Percentiles rank a stretch among this genome's conserved stretches.
Conservation (phyloP, 1,139 yeast species). For the Suhomyces bolitotheri region DNA sequence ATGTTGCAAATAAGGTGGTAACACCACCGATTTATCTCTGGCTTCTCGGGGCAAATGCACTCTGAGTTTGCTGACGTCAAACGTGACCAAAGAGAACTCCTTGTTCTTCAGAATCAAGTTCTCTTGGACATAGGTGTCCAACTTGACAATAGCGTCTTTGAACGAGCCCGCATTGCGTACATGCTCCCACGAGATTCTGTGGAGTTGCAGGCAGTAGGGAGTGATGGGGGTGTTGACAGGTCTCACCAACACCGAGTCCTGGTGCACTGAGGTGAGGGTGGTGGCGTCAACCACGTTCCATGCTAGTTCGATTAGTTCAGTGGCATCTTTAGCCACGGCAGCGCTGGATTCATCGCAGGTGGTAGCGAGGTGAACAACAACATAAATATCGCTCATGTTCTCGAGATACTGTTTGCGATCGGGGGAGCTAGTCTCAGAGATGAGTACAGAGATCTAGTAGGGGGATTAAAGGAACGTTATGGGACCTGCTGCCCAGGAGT, state of each 20-base stretch:
- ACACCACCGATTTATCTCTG: constrained; percentile 65
- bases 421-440: too few relatives aligned
- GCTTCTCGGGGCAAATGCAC: constrained; percentile 83
- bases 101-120: constrained; percentile 41
- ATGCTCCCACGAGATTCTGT: constrained; percentile 63
- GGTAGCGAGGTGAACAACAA: constrained; percentile 63
- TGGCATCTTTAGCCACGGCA: constrained; percentile 60
- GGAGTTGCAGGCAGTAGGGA: constrained; percentile 53
- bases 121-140: constrained; percentile 53
- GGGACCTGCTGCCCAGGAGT: background rate
- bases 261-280: constrained; percentile 35
- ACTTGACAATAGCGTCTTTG: constrained; percentile 56
- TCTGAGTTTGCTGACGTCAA: constrained; percentile 67
- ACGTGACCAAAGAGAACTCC: constrained; percentile 68
- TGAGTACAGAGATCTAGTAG: too few relatives aligned
- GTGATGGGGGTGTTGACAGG: constrained; percentile 73
- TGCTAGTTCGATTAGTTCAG: constrained; percentile 66
- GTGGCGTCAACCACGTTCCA: constrained; percentile 55
- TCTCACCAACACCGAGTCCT: constrained; percentile 52
- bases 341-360: constrained; percentile 68
- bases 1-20: constrained; percentile 75
- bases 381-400: constrained; percentile 59
- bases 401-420: too few relatives aligned
- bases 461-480: background rate
- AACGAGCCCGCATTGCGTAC: constrained; percentile 56